A percentile compares a stretch with the other conserved stretches of the same genome.
phyloP scores from a whole-genome alignment of 106 monocot species.

The Allium sativum region DNA sequence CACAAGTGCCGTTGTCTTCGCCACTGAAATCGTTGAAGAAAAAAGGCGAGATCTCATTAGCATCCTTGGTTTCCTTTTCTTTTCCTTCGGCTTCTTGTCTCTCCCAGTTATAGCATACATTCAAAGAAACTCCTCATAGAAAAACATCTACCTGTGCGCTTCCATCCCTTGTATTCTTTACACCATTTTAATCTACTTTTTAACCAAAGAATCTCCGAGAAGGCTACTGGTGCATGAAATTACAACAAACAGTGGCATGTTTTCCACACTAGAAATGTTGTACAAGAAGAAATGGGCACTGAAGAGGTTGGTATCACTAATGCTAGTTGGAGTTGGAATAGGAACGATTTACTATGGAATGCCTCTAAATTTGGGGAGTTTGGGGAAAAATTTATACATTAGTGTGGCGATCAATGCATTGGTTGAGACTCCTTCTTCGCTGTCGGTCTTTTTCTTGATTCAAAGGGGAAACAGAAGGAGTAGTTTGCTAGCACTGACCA shows the following conservation, averaged over 20 bases:
- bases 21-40: too few species aligned
- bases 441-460: slow-evolving; percentile 34
- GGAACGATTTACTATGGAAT: slow-evolving; percentile 79
- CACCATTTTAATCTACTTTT: slow-evolving; percentile 9
- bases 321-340: slow-evolving; percentile 40
- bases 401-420: slow-evolving; percentile 37
- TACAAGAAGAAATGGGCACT: slow-evolving; percentile 45
- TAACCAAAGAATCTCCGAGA: slow-evolving; percentile 2
- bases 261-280: slow-evolving; percentile 26
- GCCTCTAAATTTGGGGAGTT: slow-evolving; percentile 46
- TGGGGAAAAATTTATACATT: slow-evolving; percentile 28
- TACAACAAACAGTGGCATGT: slow-evolving; percentile 23
- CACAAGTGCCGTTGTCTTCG: too few species aligned
- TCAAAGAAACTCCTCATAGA: slow-evolving; percentile 16
- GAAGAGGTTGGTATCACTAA: slow-evolving; percentile 36
- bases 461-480: slow-evolving; percentile 28
- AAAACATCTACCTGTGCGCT: slow-evolving; percentile 17
- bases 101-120: too few species aligned
- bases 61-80: too few species aligned
- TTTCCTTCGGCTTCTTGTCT: too few species aligned
- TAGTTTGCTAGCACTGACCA: slow-evolving; percentile 20
- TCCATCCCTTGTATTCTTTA: slow-evolving; percentile 18
- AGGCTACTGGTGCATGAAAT: slow-evolving; percentile 45
- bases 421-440: slow-evolving; percentile 47
- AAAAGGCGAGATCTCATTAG: too few species aligned